phyloP scores from a whole-genome alignment of 805 yeast genomes.

The Ogataea corticis region DNA sequence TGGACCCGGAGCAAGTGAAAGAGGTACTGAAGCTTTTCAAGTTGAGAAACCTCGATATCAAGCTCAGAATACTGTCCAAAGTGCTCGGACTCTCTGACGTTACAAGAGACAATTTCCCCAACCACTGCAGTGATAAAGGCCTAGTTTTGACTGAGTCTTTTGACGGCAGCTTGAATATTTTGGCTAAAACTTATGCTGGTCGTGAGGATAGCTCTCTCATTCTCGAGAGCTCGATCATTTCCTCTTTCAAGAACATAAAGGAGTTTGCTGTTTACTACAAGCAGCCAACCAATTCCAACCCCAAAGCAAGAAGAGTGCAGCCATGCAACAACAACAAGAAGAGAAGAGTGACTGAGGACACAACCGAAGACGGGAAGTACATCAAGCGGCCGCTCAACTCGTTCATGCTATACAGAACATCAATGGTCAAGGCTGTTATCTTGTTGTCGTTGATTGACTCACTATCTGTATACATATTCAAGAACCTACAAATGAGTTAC shows the following conservation, averaged over 20 bases:
- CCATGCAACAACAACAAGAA: slow-evolving; percentile 5
- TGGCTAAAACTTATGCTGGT: slow-evolving; percentile 33
- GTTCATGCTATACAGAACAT: slow-evolving; percentile 46
- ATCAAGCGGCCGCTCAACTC: slow-evolving; percentile 49
- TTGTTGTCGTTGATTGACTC: slow-evolving; percentile 28
- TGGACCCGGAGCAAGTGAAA: slow-evolving; percentile 20
- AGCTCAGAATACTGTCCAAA: slow-evolving; percentile 22
- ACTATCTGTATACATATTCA: slow-evolving; percentile 21
- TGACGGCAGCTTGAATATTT: slow-evolving; percentile 16
- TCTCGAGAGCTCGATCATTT: slow-evolving; percentile 24
- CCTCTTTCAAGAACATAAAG: slow-evolving; percentile 22
- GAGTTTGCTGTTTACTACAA: slow-evolving; percentile 28
- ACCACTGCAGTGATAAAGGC: slow-evolving; percentile 23
- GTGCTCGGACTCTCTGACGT: slow-evolving; percentile 19
- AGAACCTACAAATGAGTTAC: slow-evolving; percentile 17
- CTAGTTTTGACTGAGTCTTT: slow-evolving; percentile 22
- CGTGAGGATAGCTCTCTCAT: slow-evolving; percentile 19
- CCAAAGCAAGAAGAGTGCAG: not conserved
- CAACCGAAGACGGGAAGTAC: slow-evolving; percentile 15
- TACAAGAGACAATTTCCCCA: slow-evolving; percentile 11
- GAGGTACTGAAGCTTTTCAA: slow-evolving; percentile 24
- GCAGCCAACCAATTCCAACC: slow-evolving; percentile 17
- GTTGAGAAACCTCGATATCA: slow-evolving; percentile 25
- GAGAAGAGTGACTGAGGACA: slow-evolving; percentile 1
- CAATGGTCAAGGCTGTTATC: slow-evolving; percentile 43